phyloP scores from a whole-genome alignment of 768 basidiomycete species.

The Mycena albidolilacea region DNA sequence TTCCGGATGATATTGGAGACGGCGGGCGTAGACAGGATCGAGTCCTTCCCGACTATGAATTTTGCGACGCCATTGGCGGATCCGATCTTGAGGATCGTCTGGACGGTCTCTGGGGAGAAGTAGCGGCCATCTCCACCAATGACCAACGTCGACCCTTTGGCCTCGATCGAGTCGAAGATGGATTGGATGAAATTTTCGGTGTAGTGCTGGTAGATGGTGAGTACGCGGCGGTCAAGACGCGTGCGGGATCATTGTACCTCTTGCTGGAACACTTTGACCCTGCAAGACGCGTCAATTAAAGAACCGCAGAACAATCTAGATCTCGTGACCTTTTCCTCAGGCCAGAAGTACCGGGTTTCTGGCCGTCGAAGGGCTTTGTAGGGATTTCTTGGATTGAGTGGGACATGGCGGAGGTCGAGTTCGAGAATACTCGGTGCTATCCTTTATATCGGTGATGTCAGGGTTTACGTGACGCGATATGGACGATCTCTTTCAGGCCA shows the following conservation, averaged over 20 bases:
- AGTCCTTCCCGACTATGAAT: conserved; percentile 92
- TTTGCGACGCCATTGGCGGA: conserved; percentile 94
- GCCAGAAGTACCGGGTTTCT: conserved; percentile 98
- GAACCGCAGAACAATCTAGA: conserved; percentile 28
- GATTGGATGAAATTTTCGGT: conserved; percentile 99
- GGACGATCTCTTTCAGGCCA: neutral
- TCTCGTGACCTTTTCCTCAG: conserved; percentile 86
- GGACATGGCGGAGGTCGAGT: conserved; percentile 53
- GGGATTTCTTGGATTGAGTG: conserved; percentile 73
- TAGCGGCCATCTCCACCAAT: conserved; percentile 98
- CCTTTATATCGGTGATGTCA: conserved; percentile 30
- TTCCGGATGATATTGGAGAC: conserved; percentile 96
- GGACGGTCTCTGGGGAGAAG: conserved; percentile 88
- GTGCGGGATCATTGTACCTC: conserved; percentile 67
- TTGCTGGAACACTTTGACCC: conserved; percentile 99
- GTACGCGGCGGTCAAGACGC: conserved; percentile 18
- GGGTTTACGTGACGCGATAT: conserved; percentile 1
- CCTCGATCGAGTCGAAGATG: conserved; percentile 92
- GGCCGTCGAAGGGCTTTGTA: conserved; percentile 92
- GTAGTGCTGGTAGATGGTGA: conserved; percentile 79
- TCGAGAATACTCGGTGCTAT: neutral
- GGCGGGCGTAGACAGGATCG: conserved; percentile 96
- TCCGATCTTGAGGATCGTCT: conserved; percentile 94
- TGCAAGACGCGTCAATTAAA: conserved; percentile 48
- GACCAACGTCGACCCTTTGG: conserved; percentile 87